Percentiles rank a stretch among this genome's conserved stretches.
These are phyloP conservation scores for Rhynchospora tenuis DNA, from an alignment of 176 grass and related monocot genomes.

Conservation along the genomic window DNA sequence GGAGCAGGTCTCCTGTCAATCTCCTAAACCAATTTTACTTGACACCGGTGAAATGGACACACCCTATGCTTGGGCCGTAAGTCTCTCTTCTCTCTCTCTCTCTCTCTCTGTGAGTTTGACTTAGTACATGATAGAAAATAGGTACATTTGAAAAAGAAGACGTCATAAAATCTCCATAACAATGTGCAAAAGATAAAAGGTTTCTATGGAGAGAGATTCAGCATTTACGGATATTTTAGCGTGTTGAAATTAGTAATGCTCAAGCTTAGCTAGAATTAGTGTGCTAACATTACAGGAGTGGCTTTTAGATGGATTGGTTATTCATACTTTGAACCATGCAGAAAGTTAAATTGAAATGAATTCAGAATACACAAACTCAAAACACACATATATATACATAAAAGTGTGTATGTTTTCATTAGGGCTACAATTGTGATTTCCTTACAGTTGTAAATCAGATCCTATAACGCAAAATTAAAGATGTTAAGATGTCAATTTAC, in stretches of 20 bases:
- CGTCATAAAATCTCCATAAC: not conserved
- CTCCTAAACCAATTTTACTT: slow-evolving; percentile 96
- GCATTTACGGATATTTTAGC: not conserved
- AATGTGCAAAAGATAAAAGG: not conserved
- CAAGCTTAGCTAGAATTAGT: not conserved
- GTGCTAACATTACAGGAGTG: not conserved
- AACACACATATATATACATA: not conserved
- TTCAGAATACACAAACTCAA: not conserved
- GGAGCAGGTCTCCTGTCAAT: slow-evolving; percentile 75
- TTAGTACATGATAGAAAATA: not conserved
- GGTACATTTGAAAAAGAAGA: not conserved
- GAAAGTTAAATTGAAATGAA: slow-evolving; percentile 7
- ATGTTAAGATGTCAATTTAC: not conserved
- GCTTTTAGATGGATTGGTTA: not conserved
- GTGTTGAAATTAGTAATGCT: not conserved
- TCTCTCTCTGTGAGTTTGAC: not conserved
- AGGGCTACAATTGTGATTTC: not conserved
- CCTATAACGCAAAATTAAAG: not conserved
- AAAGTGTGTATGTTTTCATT: not conserved
- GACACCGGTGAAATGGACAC: slow-evolving; percentile 95
- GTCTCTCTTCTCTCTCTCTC: slow-evolving; percentile 13
- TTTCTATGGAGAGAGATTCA: not conserved
- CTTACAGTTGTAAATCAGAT: not conserved
- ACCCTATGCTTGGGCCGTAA: slow-evolving; percentile 95
- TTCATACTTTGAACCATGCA: not conserved